These are phyloP conservation scores for Hyphopichia fennica DNA, from an alignment of 1,139 yeast genomes.

Conservation along the genomic window DNA sequence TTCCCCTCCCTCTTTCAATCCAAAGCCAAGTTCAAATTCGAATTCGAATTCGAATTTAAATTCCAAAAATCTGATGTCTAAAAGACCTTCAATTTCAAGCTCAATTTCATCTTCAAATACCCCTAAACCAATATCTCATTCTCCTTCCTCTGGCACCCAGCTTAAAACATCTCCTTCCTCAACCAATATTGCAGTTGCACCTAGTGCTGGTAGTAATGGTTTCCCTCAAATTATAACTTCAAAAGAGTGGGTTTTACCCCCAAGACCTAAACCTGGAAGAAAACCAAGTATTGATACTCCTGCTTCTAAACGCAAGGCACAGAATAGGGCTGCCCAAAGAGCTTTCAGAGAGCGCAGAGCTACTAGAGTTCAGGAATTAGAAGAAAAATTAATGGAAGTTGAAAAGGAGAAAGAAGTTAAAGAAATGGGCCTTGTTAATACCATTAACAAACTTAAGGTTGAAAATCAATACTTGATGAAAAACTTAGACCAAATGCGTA, in stretches of 20 bases:
- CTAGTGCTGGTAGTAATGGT: background rate
- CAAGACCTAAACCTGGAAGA: constrained; percentile 87
- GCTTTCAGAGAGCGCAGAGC: constrained; percentile 88
- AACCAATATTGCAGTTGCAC: constrained; percentile 6
- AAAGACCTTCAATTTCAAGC: constrained; percentile 2
- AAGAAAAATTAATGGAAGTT: constrained; percentile 53
- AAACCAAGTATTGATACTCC: constrained; percentile 79
- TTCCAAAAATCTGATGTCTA: background rate
- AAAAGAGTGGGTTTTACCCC: constrained; percentile 90
- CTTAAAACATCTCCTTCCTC: constrained; percentile 7
- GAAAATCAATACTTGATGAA: constrained; percentile 41
- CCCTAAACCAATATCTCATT: background rate
- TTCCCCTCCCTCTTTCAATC: constrained; percentile 14
- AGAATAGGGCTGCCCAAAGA: constrained; percentile 92
- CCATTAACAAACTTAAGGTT: constrained; percentile 40
- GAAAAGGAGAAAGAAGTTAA: constrained; percentile 64
- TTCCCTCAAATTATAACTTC: constrained; percentile 59
- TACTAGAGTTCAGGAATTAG: constrained; percentile 51
- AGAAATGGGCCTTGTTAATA: constrained; percentile 59
- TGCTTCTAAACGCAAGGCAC: constrained; percentile 81
- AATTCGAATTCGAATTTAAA: background rate
- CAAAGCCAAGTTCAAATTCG: background rate
- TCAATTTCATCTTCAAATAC: background rate
- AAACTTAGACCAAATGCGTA: constrained; percentile 36
- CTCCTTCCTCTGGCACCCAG: background rate